phyloP scores from a whole-genome alignment of 2,329 filamentous ascomycete genomes.

The Pseudovirgaria hyperparasitica region DNA sequence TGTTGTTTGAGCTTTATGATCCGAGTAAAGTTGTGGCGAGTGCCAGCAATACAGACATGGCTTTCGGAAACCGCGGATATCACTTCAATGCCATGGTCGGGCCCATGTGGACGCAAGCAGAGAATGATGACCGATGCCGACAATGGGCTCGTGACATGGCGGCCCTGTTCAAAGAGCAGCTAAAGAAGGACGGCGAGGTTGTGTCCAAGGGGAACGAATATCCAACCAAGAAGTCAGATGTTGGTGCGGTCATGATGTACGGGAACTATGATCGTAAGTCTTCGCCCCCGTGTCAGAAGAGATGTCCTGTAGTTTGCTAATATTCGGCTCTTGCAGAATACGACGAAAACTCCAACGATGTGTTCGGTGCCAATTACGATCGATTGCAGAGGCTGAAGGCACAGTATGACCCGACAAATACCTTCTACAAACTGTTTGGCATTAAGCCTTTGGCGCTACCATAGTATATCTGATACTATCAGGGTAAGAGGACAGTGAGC shows the following conservation, averaged over 20 bases:
- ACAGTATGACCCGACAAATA: conserved; percentile 21
- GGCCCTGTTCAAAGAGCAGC: conserved; percentile 12
- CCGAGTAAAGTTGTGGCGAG: conserved; percentile 2
- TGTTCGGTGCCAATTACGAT: conserved; percentile 21
- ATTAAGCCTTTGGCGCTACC: too few relatives aligned
- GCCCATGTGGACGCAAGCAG: conserved; percentile 16
- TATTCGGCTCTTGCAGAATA: conserved; percentile 6
- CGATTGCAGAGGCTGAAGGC: conserved; percentile 19
- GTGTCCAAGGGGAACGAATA: conserved; percentile 8
- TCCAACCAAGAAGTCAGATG: conserved; percentile 8
- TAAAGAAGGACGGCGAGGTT: conserved; percentile 14
- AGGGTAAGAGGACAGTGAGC: too few relatives aligned
- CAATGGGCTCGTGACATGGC: conserved; percentile 14
- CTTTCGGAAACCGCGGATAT: conserved; percentile 2
- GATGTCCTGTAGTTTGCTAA: not conserved
- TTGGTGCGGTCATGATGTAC: conserved; percentile 16
- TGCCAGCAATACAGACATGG: conserved; percentile 3
- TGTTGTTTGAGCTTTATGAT: conserved; percentile 4
- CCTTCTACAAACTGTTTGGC: too few relatives aligned
- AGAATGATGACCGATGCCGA: conserved; percentile 4
- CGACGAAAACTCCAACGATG: conserved; percentile 15
- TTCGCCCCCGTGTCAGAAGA: not conserved
- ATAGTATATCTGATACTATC: too few relatives aligned
- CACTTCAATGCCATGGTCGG: conserved; percentile 20
- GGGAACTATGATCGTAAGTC: conserved; percentile 18